A percentile compares a stretch with the other conserved stretches of the same genome.
Conservation (phyloP, 306 rosid genomes). For the Dryas drummondii region DNA sequence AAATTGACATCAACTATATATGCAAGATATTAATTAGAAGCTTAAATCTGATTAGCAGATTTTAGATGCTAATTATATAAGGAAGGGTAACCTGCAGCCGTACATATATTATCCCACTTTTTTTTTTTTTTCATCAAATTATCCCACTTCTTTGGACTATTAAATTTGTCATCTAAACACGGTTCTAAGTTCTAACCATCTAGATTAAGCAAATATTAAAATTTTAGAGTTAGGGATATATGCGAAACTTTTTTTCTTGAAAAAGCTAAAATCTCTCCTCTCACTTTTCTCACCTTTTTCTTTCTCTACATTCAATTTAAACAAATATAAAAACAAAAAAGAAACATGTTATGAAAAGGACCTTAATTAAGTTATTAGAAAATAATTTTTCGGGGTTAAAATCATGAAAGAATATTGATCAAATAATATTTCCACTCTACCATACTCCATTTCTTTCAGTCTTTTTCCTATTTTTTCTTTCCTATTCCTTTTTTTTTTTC, state of each 20-base stretch:
- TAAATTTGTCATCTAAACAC: too few species aligned
- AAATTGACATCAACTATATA: too few species aligned
- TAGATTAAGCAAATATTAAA: background rate
- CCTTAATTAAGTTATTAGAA: too few species aligned
- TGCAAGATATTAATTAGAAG: too few species aligned
- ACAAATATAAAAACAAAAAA: background rate
- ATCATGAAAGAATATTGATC: too few species aligned
- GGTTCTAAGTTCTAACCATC: background rate
- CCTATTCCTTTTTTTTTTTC: background rate
- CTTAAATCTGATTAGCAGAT: background rate
- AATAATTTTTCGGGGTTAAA: too few species aligned
- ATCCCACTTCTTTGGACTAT: too few species aligned
- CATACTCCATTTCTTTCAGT: background rate
- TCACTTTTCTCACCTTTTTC: background rate
- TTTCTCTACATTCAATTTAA: background rate
- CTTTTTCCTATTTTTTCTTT: background rate
- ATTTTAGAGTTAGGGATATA: background rate
- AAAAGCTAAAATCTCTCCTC: constrained; percentile 1
- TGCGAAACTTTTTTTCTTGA: constrained; percentile 1
- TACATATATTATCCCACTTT: too few species aligned
- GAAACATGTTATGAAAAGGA: background rate
- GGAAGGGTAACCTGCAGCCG: background rate
- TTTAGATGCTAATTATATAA: background rate
- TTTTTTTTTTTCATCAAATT: too few species aligned
- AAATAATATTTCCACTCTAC: too few species aligned